A percentile compares a stretch with the other conserved stretches of the same genome.
Conservation (phyloP, 2,329 filamentous ascomycete species). For the Aspergillus awamori region DNA sequence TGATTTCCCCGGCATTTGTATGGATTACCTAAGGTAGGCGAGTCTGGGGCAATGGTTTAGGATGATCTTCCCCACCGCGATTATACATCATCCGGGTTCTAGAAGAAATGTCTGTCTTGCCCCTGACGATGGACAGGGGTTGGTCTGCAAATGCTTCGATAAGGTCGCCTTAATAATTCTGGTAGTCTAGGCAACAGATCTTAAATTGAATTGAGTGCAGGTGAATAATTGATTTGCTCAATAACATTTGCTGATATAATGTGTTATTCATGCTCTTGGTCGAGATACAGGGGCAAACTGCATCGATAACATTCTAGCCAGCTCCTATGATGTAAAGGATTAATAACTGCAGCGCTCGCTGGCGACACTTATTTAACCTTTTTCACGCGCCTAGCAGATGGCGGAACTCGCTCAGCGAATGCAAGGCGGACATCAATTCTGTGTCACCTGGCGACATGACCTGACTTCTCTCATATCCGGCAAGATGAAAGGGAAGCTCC, state of each 20-base stretch:
- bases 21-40: constrained; percentile 6
- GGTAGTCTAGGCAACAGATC: too few relatives aligned
- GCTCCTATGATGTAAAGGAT: not conserved
- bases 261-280: too few relatives aligned
- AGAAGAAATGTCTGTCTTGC: not conserved
- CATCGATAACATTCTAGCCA: not conserved
- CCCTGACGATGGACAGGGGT: not conserved
- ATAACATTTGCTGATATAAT: too few relatives aligned
- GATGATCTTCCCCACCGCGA: constrained; percentile 3
- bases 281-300: not conserved
- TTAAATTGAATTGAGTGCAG: too few relatives aligned
- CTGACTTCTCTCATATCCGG: not conserved
- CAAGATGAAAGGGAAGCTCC: constrained; percentile 1
- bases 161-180: too few relatives aligned
- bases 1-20: not conserved
- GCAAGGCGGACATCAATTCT: not conserved
- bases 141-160: not conserved
- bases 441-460: not conserved
- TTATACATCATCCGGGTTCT: constrained; percentile 11
- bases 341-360: not conserved
- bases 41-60: constrained; percentile 2
- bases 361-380: not conserved
- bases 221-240: too few relatives aligned
- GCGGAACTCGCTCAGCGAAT: not conserved
- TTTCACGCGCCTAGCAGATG: not conserved